phyloP scores from a whole-genome alignment of 2,329 filamentous ascomycete species.

The Aspergillus glaucus region DNA sequence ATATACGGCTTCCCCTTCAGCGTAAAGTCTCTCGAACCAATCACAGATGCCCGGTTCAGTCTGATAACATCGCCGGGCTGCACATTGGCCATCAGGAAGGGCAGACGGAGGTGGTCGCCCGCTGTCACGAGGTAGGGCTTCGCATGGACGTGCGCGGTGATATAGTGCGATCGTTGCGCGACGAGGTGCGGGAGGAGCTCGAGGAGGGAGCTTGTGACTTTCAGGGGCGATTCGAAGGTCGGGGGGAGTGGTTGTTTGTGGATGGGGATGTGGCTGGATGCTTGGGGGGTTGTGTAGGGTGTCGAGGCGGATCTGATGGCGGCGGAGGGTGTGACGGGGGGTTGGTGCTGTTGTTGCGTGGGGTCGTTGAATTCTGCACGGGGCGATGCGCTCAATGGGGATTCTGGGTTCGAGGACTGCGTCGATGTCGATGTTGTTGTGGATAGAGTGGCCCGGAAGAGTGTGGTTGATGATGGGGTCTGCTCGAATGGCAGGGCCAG shows the following conservation, averaged over 20 bases:
- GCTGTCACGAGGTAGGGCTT: slow-evolving; percentile 48
- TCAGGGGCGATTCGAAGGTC: slow-evolving; percentile 31
- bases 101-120: slow-evolving; percentile 69
- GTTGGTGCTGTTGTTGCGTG: slow-evolving; percentile 3
- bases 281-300: slow-evolving; percentile 13
- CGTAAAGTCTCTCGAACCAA: slow-evolving; percentile 87
- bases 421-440: slow-evolving; percentile 24
- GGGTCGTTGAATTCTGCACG: slow-evolving; percentile 19
- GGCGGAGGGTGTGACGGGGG: not conserved
- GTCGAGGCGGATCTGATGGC: slow-evolving; percentile 9
- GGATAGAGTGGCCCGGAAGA: slow-evolving; percentile 34
- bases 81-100: slow-evolving; percentile 71
- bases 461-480: slow-evolving; percentile 19
- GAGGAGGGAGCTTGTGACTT: slow-evolving; percentile 37
- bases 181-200: slow-evolving; percentile 39
- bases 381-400: slow-evolving; percentile 21
- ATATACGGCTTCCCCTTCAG: slow-evolving; percentile 75
- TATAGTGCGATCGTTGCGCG: slow-evolving; percentile 42
- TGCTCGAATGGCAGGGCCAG: slow-evolving; percentile 23
- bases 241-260: slow-evolving; percentile 33
- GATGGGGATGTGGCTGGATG: slow-evolving; percentile 20
- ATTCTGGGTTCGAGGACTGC: slow-evolving; percentile 23
- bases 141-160: slow-evolving; percentile 43
- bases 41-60: slow-evolving; percentile 72
- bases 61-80: slow-evolving; percentile 77